These are phyloP conservation scores for Krasilnikovozyma curviuscula DNA, from an alignment of 768 basidiomycete genomes.

Conservation along the genomic window DNA sequence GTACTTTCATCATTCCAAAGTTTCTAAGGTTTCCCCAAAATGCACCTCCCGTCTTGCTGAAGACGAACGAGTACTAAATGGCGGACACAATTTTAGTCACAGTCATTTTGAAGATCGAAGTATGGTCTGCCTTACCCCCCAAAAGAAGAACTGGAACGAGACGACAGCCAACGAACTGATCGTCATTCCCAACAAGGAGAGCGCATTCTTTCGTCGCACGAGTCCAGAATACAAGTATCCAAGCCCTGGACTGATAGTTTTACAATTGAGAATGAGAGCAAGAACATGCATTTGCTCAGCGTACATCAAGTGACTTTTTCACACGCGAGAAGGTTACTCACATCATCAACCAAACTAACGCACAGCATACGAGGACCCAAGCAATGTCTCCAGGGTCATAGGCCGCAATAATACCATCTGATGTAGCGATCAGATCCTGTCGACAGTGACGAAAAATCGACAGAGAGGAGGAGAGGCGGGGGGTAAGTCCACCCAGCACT, in stretches of 20 bases:
- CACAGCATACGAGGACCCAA: constrained; percentile 52
- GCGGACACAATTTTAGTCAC: constrained; percentile 55
- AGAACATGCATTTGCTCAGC: background rate
- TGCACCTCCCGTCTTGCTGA: constrained; percentile 22
- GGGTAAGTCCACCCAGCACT: too few species aligned
- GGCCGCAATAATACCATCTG: constrained; percentile 6
- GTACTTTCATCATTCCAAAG: constrained; percentile 18
- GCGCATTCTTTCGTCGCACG: constrained; percentile 76
- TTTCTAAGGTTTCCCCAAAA: constrained; percentile 24
- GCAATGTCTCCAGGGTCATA: constrained; percentile 46
- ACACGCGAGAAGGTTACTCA: constrained; percentile 47
- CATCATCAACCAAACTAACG: constrained; percentile 69
- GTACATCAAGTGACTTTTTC: background rate
- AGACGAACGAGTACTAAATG: constrained; percentile 26
- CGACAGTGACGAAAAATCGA: background rate
- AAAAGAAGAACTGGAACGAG: constrained; percentile 29
- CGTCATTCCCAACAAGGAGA: constrained; percentile 51
- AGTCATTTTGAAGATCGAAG: too few species aligned
- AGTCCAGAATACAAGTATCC: constrained; percentile 55
- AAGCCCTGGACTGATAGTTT: background rate
- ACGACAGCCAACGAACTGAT: constrained; percentile 34
- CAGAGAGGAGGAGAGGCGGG: background rate
- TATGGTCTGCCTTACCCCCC: constrained; percentile 7
- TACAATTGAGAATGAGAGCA: background rate
- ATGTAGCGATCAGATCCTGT: constrained; percentile 10